Evolutionary conservation across 441 rosid genomes (phyloP).

Genomic region (Pelargonium cotyledonis): DNA sequence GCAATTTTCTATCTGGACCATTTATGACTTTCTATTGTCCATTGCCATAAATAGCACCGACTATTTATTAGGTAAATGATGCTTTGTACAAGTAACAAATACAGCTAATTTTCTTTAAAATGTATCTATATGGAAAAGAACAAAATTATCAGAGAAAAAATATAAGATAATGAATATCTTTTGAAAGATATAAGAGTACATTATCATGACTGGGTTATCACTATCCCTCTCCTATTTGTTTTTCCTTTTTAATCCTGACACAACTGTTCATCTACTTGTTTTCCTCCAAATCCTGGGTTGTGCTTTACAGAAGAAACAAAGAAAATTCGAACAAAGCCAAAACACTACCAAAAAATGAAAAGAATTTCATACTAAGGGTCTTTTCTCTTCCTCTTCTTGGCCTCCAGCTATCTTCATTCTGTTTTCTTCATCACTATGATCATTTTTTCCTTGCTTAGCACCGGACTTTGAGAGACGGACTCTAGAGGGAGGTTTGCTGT

Average conservation of each 20-base stretch:
- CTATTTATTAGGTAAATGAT: too few species aligned
- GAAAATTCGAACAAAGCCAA: neutral
- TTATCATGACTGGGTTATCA: too few species aligned
- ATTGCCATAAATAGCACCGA: too few species aligned
- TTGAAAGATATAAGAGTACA: neutral
- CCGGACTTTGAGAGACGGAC: slow-evolving; percentile 10
- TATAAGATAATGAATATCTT: neutral
- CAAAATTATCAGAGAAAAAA: neutral
- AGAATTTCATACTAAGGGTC: slow-evolving; percentile 36
- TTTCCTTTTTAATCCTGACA: neutral
- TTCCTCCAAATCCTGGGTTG: neutral
- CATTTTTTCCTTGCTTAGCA: slow-evolving; percentile 26
- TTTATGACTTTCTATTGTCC: too few species aligned
- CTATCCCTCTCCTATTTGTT: neutral
- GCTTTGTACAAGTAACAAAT: too few species aligned
- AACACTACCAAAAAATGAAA: neutral
- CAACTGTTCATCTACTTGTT: neutral
- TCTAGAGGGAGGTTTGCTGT: slow-evolving; percentile 27
- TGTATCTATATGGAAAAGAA: too few species aligned
- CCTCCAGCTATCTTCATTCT: neutral
- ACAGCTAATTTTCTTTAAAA: too few species aligned
- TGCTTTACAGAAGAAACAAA: neutral
- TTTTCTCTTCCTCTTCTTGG: slow-evolving; percentile 42
- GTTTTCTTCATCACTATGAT: slow-evolving; percentile 21
- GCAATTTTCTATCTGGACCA: too few species aligned